phyloP scores from a whole-genome alignment of 2,329 filamentous ascomycete species.

The Aspergillus uvarum region DNA sequence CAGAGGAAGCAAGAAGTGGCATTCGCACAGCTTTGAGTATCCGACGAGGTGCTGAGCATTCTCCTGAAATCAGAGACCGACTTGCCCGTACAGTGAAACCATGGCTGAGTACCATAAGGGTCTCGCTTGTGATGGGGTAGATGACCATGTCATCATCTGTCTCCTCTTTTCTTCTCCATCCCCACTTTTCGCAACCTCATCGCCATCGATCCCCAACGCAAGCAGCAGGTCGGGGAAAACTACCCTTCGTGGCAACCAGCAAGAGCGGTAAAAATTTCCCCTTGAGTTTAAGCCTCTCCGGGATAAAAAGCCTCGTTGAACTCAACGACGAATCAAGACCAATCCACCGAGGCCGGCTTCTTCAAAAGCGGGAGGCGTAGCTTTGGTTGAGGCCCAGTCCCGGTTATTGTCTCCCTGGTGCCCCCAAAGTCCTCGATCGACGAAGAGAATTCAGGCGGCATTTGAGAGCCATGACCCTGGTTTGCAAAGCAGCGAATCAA shows the following conservation, averaged over 20 bases:
- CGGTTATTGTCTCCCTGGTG: background rate
- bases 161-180: background rate
- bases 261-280: constrained; percentile 23
- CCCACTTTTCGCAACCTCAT: no score
- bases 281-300: background rate
- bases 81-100: background rate
- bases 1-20: background rate
- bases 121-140: background rate
- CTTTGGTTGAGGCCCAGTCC: background rate
- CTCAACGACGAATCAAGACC: background rate
- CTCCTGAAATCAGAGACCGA: background rate
- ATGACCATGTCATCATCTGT: constrained; percentile 1
- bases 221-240: constrained; percentile 8
- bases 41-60: background rate
- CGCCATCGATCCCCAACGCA: background rate
- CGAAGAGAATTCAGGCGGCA: background rate
- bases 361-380: no score
- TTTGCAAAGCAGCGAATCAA: background rate
- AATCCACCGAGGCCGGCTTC: no score
- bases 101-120: constrained; percentile 2
- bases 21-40: background rate
- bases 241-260: constrained; percentile 4
- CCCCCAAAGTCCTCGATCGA: background rate
- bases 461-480: background rate
- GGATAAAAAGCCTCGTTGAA: background rate